Evolutionary conservation across 306 rosid genomes (phyloP).

Genomic region (Gastrolobium bilobum): DNA sequence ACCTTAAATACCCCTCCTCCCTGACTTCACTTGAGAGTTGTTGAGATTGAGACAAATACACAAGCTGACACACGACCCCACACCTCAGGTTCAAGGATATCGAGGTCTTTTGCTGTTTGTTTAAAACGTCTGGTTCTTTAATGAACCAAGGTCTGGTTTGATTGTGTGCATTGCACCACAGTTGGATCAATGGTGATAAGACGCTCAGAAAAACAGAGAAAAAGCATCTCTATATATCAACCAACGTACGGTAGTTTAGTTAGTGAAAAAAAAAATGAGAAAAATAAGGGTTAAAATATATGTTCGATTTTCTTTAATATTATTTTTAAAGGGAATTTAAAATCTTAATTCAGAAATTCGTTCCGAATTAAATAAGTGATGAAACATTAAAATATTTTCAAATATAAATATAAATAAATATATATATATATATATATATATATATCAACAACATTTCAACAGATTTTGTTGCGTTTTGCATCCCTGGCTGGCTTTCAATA

Average conservation of each 20-base stretch:
- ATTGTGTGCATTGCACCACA: too few species aligned
- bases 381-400: too few species aligned
- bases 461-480: constrained; percentile 55
- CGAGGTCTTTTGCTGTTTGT: constrained; percentile 19
- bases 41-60: not conserved
- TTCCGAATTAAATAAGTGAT: too few species aligned
- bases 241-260: too few species aligned
- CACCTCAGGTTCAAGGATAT: constrained; percentile 22
- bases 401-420: too few species aligned
- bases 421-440: too few species aligned
- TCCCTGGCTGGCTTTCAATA: constrained; percentile 49
- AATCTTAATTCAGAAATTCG: too few species aligned
- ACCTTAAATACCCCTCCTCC: constrained; percentile 31
- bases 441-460: constrained; percentile 10
- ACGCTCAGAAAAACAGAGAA: not conserved
- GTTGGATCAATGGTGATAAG: not conserved
- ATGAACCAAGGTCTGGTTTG: too few species aligned
- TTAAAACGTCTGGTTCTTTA: constrained; percentile 41
- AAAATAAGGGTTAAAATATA: too few species aligned
- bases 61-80: not conserved
- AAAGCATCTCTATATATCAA: not conserved
- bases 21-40: not conserved
- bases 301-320: too few species aligned
- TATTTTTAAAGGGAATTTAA: too few species aligned
- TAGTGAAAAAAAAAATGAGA: too few species aligned